Evolutionary conservation across 2,329 filamentous ascomycete species (phyloP).

Genomic region (Pezicula neosporulosa): DNA sequence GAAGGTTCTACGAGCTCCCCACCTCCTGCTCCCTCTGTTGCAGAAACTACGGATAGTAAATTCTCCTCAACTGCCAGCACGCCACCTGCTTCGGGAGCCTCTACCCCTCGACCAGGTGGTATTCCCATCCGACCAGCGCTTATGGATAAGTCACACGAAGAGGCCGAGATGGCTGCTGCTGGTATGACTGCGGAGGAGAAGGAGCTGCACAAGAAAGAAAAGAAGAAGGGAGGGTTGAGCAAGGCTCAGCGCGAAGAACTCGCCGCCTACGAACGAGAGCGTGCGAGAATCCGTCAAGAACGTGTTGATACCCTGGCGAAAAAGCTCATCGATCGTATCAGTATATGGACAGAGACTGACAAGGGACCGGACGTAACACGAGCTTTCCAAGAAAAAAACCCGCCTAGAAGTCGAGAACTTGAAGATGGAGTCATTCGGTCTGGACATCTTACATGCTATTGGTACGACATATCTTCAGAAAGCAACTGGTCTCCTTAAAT

Average conservation of each 20-base stretch:
- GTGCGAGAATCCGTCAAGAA: conserved; percentile 79
- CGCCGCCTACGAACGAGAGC: conserved; percentile 82
- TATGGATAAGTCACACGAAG: conserved; percentile 83
- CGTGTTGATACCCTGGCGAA: conserved; percentile 79
- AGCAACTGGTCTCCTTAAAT: conserved; percentile 82
- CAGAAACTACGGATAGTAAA: conserved; percentile 14
- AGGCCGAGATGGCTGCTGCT: conserved; percentile 60
- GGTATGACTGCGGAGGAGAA: conserved; percentile 71
- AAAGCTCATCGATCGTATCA: conserved; percentile 87
- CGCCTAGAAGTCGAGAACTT: conserved; percentile 93
- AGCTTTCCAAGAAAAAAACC: conserved; percentile 94
- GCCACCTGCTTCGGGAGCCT: conserved; percentile 34
- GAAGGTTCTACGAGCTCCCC: conserved; percentile 4
- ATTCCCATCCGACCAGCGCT: conserved; percentile 81
- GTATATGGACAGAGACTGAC: conserved; percentile 96
- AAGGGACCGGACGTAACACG: conserved; percentile 79
- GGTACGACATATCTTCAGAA: conserved; percentile 88
- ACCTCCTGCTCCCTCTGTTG: conserved; percentile 15
- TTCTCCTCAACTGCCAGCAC: conserved; percentile 15
- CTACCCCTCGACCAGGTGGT: conserved; percentile 34
- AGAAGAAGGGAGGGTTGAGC: conserved; percentile 81
- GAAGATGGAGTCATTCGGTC: conserved; percentile 98
- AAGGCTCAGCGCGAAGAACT: conserved; percentile 95
- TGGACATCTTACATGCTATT: conserved; percentile 95
- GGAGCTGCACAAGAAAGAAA: conserved; percentile 74